These are phyloP conservation scores for Ganoderma sinense DNA, from an alignment of 1,284 basidiomycete species.

Conservation along the genomic window DNA sequence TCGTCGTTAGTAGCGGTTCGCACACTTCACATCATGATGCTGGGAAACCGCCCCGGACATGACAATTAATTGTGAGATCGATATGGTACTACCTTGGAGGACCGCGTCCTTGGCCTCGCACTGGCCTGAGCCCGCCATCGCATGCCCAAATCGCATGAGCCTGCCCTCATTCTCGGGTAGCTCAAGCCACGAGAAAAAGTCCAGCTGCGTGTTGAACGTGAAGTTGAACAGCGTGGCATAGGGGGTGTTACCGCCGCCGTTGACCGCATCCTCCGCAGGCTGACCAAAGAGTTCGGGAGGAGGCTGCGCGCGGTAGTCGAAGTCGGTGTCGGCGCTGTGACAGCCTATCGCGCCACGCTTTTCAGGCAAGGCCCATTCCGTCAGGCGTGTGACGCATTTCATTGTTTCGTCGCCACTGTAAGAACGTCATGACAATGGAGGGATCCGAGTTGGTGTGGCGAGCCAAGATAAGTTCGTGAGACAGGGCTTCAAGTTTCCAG, in stretches of 20 bases:
- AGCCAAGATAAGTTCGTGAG: too few species aligned
- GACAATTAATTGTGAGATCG: not conserved
- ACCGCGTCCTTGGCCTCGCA: conserved; percentile 34
- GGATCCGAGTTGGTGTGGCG: too few species aligned
- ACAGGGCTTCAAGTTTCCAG: too few species aligned
- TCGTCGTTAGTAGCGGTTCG: not conserved
- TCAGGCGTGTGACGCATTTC: conserved; percentile 22
- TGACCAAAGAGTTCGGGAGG: not conserved
- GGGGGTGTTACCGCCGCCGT: not conserved
- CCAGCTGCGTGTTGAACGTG: conserved; percentile 34
- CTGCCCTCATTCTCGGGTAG: conserved; percentile 34
- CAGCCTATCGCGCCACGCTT: too few species aligned
- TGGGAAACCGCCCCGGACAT: not conserved
- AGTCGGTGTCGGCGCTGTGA: conserved; percentile 7
- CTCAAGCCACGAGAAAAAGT: conserved; percentile 37
- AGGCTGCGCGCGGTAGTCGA: conserved; percentile 2
- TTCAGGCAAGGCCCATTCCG: conserved; percentile 22
- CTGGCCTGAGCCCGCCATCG: conserved; percentile 36
- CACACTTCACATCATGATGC: not conserved
- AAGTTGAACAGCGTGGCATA: conserved; percentile 35
- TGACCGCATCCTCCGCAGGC: too few species aligned
- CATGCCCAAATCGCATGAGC: conserved; percentile 35
- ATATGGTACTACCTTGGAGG: conserved; percentile 30
- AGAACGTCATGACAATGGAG: not conserved
- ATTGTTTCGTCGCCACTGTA: conserved; percentile 22